Base-by-base conservation (phyloP, 139 green algal genomes). In the Chlamydomonas schloesseri region DNA sequence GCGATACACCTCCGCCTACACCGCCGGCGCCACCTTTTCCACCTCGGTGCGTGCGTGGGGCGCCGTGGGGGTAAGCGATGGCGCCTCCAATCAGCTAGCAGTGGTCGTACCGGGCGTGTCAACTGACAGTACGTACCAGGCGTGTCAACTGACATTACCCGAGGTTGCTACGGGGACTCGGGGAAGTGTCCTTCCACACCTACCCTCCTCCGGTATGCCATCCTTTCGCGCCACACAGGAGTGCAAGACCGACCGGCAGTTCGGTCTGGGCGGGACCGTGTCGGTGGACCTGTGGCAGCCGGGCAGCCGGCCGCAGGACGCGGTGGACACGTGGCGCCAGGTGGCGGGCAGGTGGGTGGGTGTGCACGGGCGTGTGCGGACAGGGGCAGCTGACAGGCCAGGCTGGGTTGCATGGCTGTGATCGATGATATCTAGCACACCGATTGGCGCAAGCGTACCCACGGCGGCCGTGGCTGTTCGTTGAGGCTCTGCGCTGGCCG, bases 261-360 rank as follows among this genome's bases (percentile, higher is more conserved):
- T 42, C 46, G 79, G 79, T 2, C 17, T 21, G 3, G 64, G 20
- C 13, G 79, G 65, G 9, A 31, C 23, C n/a, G 23, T 85, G 0
- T 26, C 28, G 0, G 46, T 85, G 2, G 79, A 85, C 65, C 79
- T 85, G 50, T 85, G 79, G 79, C 65, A 77, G 65, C 79, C 79
- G 0, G 79, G 79, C 2, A 8, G 28, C 21, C 47, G 31, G 23
- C 79, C 79, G 1, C 67, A 55, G 31, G 79, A 85, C 47, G 79
- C 76, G 46, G 8, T 65, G 42, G 14, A 55, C 31, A 20, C 33
- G 4, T 85, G 79, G 79, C 65, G 17, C 33, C 77, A 75, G 77
- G 57, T 33, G 28, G 24, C 42, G 15, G n/a, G 24, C 73, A 31
- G 73, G 17, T 69, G 73, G 6, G 42, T 50, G 42, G 42, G 42